These are phyloP conservation scores for Phylloporus sp. DNA, from an alignment of 768 basidiomycete genomes.

Conservation along the genomic window DNA sequence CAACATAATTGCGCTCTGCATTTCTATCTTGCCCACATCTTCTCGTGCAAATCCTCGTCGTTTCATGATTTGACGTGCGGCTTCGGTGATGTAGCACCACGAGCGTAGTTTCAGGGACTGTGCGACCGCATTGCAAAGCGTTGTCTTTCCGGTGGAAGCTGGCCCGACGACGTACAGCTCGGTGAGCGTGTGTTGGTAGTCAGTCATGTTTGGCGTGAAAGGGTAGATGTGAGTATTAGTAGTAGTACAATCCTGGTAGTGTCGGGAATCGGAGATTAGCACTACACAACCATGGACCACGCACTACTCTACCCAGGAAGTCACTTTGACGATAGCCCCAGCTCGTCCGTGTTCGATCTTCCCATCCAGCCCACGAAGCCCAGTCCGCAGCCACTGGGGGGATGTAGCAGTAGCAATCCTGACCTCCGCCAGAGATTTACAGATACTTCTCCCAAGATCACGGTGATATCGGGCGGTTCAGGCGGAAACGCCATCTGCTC, in stretches of 20 bases:
- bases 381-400: conserved; percentile 17
- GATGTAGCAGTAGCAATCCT: not conserved
- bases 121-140: conserved; percentile 51
- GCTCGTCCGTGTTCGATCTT: conserved; percentile 72
- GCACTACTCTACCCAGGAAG: conserved; percentile 8
- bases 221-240: no score
- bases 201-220: conserved; percentile 18
- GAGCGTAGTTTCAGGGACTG: conserved; percentile 35
- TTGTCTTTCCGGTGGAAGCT: conserved; percentile 68
- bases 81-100: conserved; percentile 50
- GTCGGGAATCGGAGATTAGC: not conserved
- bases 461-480: conserved; percentile 90
- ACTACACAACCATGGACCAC: conserved; percentile 14
- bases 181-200: conserved; percentile 10
- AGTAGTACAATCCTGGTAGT: not conserved
- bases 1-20: conserved; percentile 61
- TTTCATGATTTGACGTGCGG: conserved; percentile 55
- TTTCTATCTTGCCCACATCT: conserved; percentile 45
- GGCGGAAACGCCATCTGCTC: conserved; percentile 89
- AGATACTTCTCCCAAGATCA: conserved; percentile 39
- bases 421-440: conserved; percentile 4
- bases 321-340: conserved; percentile 44
- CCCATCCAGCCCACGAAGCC: conserved; percentile 40
- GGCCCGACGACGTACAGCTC: conserved; percentile 34
- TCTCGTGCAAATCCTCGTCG: conserved; percentile 48